Evolutionary conservation across 495 filamentous ascomycete species (phyloP), one percentile per base, ranked within the genome.

Genomic region (Neurospora sp.): DNA sequence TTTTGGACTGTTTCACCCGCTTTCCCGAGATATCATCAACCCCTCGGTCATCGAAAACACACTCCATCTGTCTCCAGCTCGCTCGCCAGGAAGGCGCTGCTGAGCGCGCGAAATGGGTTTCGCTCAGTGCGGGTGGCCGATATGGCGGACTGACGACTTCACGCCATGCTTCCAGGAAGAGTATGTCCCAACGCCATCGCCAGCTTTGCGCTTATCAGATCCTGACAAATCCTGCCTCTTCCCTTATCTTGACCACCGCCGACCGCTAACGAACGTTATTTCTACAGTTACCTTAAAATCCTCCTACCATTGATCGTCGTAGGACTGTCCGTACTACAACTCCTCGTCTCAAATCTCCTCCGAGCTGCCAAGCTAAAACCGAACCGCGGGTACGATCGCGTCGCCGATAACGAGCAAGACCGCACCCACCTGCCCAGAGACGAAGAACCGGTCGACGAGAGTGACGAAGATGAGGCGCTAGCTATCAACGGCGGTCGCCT

Each of bases 101-200:
- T 66, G 54, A 66, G 73, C 72, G 69, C 41, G 54, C 70, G 75
- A 75, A 20, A 84, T 84, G 84, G 81, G 82, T 74, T 92, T 94
- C 79, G 90, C 89, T 80, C 87, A 89, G 77, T 99, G 96, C 82
- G 80, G 88, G 77, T 89, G 89, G 81, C 92, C 93, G 69, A 85
- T 94, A 77, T 99, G 96, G 96, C 87, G 85, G 77, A 83, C 87
- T 74, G 96, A 99, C 83, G 96, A 99, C 83, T 91, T 99, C 79
- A 91, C 92, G 12, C 83, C 80, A 70, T 98, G 96, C 83, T 94
- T 99, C 79, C 91, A 93, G 78, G 89, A 88, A 85, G 93, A 96
- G 95, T 97, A 83, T 82, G 92, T 84, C 3, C 4, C n/a, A 40
- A 27, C 40, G 10, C 69, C 72, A 27, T 39, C 69, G 27, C 66